Percentiles rank a stretch among this genome's conserved stretches.
phyloP scores from a whole-genome alignment of 306 rosid genomes.

The Cercis canadensis region DNA sequence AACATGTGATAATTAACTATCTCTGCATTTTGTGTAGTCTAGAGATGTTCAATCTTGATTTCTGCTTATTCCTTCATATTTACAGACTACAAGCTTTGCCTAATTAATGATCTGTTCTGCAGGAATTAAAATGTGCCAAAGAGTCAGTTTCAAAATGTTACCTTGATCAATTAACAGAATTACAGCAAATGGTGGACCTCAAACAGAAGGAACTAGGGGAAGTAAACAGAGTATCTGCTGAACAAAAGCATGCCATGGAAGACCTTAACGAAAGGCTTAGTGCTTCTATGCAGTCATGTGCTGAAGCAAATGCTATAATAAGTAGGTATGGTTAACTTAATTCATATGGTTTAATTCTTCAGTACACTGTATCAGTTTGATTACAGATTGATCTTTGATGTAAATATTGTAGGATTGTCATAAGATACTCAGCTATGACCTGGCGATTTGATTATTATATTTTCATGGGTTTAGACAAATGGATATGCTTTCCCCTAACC shows the following conservation, averaged over 20 bases:
- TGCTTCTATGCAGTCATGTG: slow-evolving; percentile 83
- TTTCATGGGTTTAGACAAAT: not conserved
- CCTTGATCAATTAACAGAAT: slow-evolving; percentile 68
- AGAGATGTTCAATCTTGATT: slow-evolving; percentile 16
- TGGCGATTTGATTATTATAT: slow-evolving; percentile 21
- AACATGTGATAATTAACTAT: slow-evolving; percentile 19
- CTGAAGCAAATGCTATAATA: slow-evolving; percentile 86
- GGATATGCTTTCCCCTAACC: not conserved
- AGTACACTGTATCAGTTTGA: slow-evolving; percentile 10
- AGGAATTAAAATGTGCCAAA: slow-evolving; percentile 79
- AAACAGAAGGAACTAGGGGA: slow-evolving; percentile 76
- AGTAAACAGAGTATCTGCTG: slow-evolving; percentile 63
- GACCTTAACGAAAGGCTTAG: slow-evolving; percentile 81
- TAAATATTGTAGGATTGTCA: not conserved
- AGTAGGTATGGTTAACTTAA: slow-evolving; percentile 60
- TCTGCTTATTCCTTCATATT: slow-evolving; percentile 24
- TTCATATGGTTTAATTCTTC: slow-evolving; percentile 15
- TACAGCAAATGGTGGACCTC: slow-evolving; percentile 63
- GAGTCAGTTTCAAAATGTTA: slow-evolving; percentile 66
- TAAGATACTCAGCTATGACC: slow-evolving; percentile 3
- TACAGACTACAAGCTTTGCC: slow-evolving; percentile 1
- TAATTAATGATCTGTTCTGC: slow-evolving; percentile 34
- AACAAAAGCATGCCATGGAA: slow-evolving; percentile 76
- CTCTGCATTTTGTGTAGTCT: slow-evolving; percentile 19
- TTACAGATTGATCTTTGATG: slow-evolving; percentile 29